Base-by-base conservation (phyloP, 768 basidiomycete genomes). In the Boletus reticulatus region DNA sequence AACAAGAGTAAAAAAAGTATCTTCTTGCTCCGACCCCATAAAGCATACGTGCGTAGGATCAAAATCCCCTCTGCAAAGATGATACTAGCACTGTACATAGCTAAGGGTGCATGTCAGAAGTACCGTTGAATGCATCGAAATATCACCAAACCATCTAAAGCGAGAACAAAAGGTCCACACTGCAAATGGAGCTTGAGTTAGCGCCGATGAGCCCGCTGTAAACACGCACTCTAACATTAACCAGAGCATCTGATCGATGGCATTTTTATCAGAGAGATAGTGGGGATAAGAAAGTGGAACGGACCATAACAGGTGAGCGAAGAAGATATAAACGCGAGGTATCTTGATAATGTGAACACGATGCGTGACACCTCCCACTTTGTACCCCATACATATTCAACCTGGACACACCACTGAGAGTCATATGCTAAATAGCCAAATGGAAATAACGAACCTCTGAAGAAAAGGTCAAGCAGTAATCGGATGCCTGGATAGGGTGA, bases 321-420 rank as follows among this genome's bases (percentile, higher is more conserved):
- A 16, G 59, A 52, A 12, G 62, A 38, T 48, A 68, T 3, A 32
- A 68, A 63, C 27, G 69, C 50, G 36, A 70, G 50, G 51, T 70
- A 70, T 59, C 67, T 68, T 43, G 68, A 51, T 10, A 68, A 7
- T 6, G 66, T 63, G 46, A 68, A 68, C 17, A 70, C 50, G 22
- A 62, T 36, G 36, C 67, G 66, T 34, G 68, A 36, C 7, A 22
- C 20, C n/a, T 50, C 56, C 67, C 67, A 70, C 36, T 52, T 63
- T 9, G 61, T 56, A 12, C 64, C 59, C 67, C 68, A 68, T 13
- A 66, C 54, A 46, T 58, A 47, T 49, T 56, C 55, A 3, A 68
- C 62, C 67, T 69, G 20, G n/a, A 27, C 12, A 31, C 14, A 3
- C 11, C 3, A 3, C 38, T 63, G 17, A 65, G 50, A 44, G 24